phyloP scores from a whole-genome alignment of 192 early-diverging fungal species.

The Mortierella claussenii region DNA sequence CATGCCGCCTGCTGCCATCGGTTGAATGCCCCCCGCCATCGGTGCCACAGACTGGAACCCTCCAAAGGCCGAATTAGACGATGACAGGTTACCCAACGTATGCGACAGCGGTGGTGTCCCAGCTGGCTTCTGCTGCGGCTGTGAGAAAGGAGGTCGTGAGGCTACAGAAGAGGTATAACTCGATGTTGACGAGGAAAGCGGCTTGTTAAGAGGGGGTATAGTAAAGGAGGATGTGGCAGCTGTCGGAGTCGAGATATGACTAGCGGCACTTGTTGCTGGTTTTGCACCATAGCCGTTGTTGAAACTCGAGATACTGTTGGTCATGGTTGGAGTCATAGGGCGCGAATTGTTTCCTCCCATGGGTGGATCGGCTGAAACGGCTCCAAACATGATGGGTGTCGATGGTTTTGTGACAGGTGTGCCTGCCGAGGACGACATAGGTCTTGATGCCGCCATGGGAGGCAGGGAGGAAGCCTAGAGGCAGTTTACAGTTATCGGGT shows the following conservation, averaged over 20 bases:
- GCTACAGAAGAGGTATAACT: conserved; percentile 5
- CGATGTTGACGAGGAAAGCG: conserved; percentile 17
- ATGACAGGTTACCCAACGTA: conserved; percentile 46
- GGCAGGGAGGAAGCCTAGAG: conserved; percentile 23
- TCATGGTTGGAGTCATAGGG: conserved; percentile 31
- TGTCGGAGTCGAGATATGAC: conserved; percentile 8
- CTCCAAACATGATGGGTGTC: conserved; percentile 47
- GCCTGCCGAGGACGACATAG: conserved; percentile 19
- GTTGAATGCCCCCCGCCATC: conserved; percentile 10
- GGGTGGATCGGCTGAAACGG: conserved; percentile 20
- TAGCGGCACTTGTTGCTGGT: neutral
- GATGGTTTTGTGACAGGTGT: conserved; percentile 39
- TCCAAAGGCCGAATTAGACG: conserved; percentile 40
- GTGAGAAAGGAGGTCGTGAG: conserved; percentile 31
- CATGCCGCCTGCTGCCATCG: conserved; percentile 30
- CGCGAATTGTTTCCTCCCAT: conserved; percentile 15
- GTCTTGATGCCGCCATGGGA: conserved; percentile 14
- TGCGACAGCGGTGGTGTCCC: conserved; percentile 43
- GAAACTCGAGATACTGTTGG: conserved; percentile 2
- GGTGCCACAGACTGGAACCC: conserved; percentile 41
- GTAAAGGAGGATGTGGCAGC: conserved; percentile 32
- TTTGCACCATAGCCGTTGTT: conserved; percentile 18
- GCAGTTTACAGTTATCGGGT: neutral
- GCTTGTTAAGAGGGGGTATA: conserved; percentile 49
- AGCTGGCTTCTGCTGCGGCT: conserved; percentile 51